These are phyloP conservation scores for Nakataea oryzae DNA, from an alignment of 2,329 filamentous ascomycete genomes.

Conservation along the genomic window DNA sequence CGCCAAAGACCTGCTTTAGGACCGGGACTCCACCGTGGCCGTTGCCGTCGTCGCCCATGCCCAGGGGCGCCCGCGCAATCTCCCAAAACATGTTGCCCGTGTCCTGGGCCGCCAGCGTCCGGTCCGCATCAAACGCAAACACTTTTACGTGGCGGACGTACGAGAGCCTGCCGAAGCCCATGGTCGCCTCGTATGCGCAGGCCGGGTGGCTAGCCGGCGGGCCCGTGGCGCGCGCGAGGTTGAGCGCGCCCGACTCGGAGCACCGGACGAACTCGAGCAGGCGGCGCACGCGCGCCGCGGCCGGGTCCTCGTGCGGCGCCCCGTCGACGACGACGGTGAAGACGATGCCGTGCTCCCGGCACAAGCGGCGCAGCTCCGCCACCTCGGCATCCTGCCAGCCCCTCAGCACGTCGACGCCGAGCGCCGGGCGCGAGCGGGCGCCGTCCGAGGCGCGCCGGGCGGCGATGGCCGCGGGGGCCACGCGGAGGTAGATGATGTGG, in stretches of 20 bases:
- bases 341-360: slow-evolving; percentile 31
- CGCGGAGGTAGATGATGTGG: slow-evolving; percentile 47
- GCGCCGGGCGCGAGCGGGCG: slow-evolving; percentile 19
- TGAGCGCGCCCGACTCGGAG: slow-evolving; percentile 20
- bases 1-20: slow-evolving; percentile 34
- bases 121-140: slow-evolving; percentile 48
- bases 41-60: not conserved
- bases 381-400: slow-evolving; percentile 39
- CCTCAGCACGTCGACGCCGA: slow-evolving; percentile 24
- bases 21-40: slow-evolving; percentile 16
- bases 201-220: slow-evolving; percentile 23
- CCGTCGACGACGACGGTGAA: slow-evolving; percentile 25
- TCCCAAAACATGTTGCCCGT: slow-evolving; percentile 40
- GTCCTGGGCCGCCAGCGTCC: slow-evolving; percentile 40
- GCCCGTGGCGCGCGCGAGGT: slow-evolving; percentile 18
- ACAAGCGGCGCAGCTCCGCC: slow-evolving; percentile 28
- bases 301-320: not conserved
- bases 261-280: slow-evolving; percentile 25
- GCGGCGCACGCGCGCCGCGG: slow-evolving; percentile 11
- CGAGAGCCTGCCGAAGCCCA: slow-evolving; percentile 22
- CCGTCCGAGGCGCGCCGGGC: slow-evolving; percentile 26
- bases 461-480: slow-evolving; percentile 22
- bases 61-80: slow-evolving; percentile 3
- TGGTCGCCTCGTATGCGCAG: not conserved
- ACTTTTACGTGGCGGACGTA: slow-evolving; percentile 13